Base-by-base conservation (phyloP, 495 filamentous ascomycete species). In the Evansstolkia leycettana region DNA sequence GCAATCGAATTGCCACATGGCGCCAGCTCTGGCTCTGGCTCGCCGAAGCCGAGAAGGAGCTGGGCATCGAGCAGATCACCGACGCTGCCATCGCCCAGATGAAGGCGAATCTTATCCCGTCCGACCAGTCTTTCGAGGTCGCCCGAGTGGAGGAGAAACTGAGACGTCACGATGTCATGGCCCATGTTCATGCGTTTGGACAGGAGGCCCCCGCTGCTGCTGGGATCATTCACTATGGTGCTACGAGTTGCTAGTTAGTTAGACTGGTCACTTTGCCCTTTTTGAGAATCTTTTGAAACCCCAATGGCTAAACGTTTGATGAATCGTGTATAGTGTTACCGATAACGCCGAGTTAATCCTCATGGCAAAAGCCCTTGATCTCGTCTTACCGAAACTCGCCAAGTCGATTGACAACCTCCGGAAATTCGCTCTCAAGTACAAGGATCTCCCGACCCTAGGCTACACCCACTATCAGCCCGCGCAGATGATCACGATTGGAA, bases 321-420 rank as follows among this genome's bases (percentile, higher is more conserved):
- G n/a, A n/a, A n/a, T n/a, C n/a, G n/a, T n/a, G n/a, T n/a, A n/a
- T n/a, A n/a, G n/a, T n/a, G n/a, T 73, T 64, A 88, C 83, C 31
- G 89, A 96, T 52, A 94, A 94, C 43, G 78, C 83, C 17, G 89
- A 96, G 46, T 58, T 94, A 30, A 89, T 94, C 46, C 76, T 94
- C 52, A 63, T 88, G 37, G 67, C 79, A 4, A 74, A 86, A 34
- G 75, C 64, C 31, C 64, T 94, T 17, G 75, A 88, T 49, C 67
- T 93, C 35, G 54, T 94, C 5, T 72, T 92, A 11, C 81, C 80
- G 28, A 94, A 92, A 61, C 63, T 96, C 1, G 88, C 89, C 11
- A 84, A 71, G 28, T 80, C 90, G 38, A 81, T 96, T 41, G 62
- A 78, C 41, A 90, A 89, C 55, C 69, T 95, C 25, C 66, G 75